Percentiles rank a stretch among this genome's conserved stretches.
Evolutionary conservation across 2,329 filamentous ascomycete genomes (phyloP).

Genomic region (Penicillium psychrosexuale): DNA sequence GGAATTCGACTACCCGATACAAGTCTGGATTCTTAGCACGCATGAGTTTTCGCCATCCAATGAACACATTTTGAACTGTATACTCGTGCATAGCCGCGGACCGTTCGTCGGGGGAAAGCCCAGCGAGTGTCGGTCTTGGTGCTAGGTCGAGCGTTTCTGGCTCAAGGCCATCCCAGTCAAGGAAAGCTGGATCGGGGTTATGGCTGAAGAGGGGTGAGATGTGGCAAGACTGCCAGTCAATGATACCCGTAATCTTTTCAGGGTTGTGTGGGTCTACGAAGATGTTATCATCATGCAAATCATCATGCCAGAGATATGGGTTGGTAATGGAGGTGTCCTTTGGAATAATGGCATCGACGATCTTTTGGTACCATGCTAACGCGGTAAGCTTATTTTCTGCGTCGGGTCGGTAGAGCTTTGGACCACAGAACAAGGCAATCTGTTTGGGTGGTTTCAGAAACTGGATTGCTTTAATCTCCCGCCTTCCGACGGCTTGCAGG

Average conservation of each 20-base stretch:
- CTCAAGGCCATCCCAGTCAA: slow-evolving; percentile 27
- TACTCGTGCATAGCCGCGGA: slow-evolving; percentile 26
- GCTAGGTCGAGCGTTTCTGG: slow-evolving; percentile 28
- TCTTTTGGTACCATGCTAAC: slow-evolving; percentile 23
- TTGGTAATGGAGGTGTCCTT: slow-evolving; percentile 20
- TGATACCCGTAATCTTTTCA: slow-evolving; percentile 27
- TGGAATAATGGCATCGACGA: slow-evolving; percentile 25
- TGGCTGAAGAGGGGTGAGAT: slow-evolving; percentile 31
- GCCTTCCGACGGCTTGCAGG: slow-evolving; percentile 24
- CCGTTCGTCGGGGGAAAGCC: slow-evolving; percentile 25
- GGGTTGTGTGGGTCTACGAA: slow-evolving; percentile 32
- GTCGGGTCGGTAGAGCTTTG: slow-evolving; percentile 27
- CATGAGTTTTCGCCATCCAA: slow-evolving; percentile 31
- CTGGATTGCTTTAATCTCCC: slow-evolving; percentile 25
- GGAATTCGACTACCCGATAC: slow-evolving; percentile 24
- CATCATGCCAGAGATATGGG: slow-evolving; percentile 29
- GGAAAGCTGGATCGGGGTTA: slow-evolving; percentile 26
- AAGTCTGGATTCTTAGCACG: slow-evolving; percentile 26
- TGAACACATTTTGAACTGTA: slow-evolving; percentile 23
- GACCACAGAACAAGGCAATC: slow-evolving; percentile 29
- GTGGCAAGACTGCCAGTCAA: slow-evolving; percentile 34
- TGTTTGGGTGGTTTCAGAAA: slow-evolving; percentile 24
- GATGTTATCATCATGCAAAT: slow-evolving; percentile 32
- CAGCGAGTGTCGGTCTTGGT: slow-evolving; percentile 21
- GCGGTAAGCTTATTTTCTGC: slow-evolving; percentile 25